Percentiles rank a stretch among this genome's conserved stretches.
Evolutionary conservation across 208 protist genomes (phyloP).

Genomic region (Strigomonas galati): DNA sequence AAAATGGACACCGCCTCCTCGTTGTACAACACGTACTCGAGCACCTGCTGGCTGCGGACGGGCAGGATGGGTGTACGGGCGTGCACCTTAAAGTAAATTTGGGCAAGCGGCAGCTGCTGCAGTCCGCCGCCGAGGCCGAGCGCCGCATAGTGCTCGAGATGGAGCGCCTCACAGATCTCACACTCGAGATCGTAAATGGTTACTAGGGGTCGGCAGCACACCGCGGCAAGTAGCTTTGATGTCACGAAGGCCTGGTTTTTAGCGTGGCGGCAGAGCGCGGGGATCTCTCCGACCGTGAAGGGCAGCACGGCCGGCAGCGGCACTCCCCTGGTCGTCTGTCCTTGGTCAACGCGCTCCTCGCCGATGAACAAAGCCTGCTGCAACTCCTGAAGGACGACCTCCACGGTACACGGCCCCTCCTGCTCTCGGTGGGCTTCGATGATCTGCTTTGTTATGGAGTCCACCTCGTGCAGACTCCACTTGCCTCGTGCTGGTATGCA

Average conservation of each 20-base stretch:
- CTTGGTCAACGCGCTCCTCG: neutral
- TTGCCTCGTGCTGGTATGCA: no score
- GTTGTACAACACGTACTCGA: slow-evolving; percentile 58
- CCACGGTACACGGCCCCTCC: neutral
- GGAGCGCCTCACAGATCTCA: slow-evolving; percentile 50
- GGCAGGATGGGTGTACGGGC: slow-evolving; percentile 30
- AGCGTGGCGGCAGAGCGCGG: slow-evolving; percentile 41
- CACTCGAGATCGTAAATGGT: slow-evolving; percentile 79
- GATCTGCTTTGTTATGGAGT: neutral
- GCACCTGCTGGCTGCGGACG: slow-evolving; percentile 43
- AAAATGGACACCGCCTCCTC: slow-evolving; percentile 31
- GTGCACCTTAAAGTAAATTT: slow-evolving; percentile 63
- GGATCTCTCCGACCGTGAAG: slow-evolving; percentile 55
- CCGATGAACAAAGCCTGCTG: neutral
- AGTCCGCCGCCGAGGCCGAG: slow-evolving; percentile 60
- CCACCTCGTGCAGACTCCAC: neutral
- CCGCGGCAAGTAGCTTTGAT: slow-evolving; percentile 38
- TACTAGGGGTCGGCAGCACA: slow-evolving; percentile 66
- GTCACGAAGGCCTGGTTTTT: slow-evolving; percentile 51
- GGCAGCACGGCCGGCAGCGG: slow-evolving; percentile 25
- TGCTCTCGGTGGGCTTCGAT: neutral
- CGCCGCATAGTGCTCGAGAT: slow-evolving; percentile 46
- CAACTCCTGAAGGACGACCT: neutral
- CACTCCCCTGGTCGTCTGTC: neutral
- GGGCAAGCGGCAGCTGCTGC: slow-evolving; percentile 54